Evolutionary conservation across 2,329 filamentous ascomycete species (phyloP).

Genomic region (Chaetomiaceae sp.): DNA sequence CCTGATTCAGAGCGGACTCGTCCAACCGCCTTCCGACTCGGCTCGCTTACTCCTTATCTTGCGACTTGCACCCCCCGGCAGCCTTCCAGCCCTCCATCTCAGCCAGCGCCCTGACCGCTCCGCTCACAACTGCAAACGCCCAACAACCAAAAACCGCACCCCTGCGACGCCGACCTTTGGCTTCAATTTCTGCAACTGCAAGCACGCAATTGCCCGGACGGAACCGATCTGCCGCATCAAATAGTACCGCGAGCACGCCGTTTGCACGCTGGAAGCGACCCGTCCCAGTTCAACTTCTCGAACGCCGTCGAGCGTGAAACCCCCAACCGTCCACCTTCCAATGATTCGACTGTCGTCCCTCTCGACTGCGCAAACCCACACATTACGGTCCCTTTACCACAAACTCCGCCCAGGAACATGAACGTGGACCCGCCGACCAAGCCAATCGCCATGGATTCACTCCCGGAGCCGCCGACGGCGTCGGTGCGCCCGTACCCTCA

Average conservation of each 20-base stretch:
- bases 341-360: conserved; percentile 18
- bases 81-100: too few species aligned
- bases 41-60: too few species aligned
- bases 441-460: conserved; percentile 5
- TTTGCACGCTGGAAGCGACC: not conserved
- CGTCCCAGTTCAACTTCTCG: too few species aligned
- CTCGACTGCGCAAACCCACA: conserved; percentile 15
- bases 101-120: too few species aligned
- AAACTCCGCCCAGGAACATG: conserved; percentile 7
- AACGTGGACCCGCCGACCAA: conserved; percentile 8
- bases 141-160: not conserved
- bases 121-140: not conserved
- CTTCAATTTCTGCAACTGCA: conserved; percentile 5
- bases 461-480: conserved; percentile 14
- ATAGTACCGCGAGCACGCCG: not conserved
- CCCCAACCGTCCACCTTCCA: conserved; percentile 10
- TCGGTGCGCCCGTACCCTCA: conserved; percentile 7
- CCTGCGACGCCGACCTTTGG: not conserved
- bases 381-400: conserved; percentile 10
- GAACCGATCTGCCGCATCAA: not conserved
- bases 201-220: conserved; percentile 12
- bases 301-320: not conserved
- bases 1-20: too few species aligned
- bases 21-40: too few species aligned
- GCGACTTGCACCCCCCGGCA: too few species aligned